Conservation (phyloP, 129 eudicot species). For the Escallonia rubra region DNA sequence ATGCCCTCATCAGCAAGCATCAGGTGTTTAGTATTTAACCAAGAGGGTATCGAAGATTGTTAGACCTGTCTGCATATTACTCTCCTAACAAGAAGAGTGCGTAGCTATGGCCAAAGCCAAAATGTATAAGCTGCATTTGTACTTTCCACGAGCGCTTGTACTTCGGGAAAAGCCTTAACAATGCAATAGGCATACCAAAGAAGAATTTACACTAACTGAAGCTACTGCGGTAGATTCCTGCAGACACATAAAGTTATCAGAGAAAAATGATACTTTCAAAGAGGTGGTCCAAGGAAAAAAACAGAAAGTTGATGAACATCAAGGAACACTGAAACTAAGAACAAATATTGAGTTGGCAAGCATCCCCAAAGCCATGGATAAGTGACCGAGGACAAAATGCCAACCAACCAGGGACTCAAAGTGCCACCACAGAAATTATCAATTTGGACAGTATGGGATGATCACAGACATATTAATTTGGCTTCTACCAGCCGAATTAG, state of each 20-base stretch:
- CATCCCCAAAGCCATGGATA: conserved; percentile 20
- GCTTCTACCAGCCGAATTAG: conserved; percentile 10
- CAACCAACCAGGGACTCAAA: conserved; percentile 24
- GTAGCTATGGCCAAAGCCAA: too few relatives aligned
- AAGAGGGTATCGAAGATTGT: not conserved
- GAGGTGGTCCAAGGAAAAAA: conserved; percentile 37
- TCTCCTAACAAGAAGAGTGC: too few relatives aligned
- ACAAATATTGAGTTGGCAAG: conserved; percentile 13
- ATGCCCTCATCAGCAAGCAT: not conserved
- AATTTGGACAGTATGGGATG: not conserved
- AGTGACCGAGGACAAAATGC: conserved; percentile 20
- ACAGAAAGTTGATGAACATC: conserved; percentile 26
- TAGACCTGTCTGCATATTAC: too few relatives aligned
- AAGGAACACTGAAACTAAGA: conserved; percentile 30
- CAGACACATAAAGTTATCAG: conserved; percentile 11
- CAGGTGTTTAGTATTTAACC: not conserved
- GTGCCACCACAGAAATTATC: not conserved
- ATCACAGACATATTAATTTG: conserved; percentile 10
- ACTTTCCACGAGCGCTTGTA: too few relatives aligned
- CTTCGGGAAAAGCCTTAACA: not conserved
- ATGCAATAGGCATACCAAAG: not conserved
- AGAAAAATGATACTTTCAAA: conserved; percentile 8
- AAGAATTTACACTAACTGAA: not conserved
- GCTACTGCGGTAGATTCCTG: conserved; percentile 11
- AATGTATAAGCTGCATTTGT: too few relatives aligned